phyloP scores from a whole-genome alignment of 2,329 filamentous ascomycete species.

The Scytalidium lignicola region DNA sequence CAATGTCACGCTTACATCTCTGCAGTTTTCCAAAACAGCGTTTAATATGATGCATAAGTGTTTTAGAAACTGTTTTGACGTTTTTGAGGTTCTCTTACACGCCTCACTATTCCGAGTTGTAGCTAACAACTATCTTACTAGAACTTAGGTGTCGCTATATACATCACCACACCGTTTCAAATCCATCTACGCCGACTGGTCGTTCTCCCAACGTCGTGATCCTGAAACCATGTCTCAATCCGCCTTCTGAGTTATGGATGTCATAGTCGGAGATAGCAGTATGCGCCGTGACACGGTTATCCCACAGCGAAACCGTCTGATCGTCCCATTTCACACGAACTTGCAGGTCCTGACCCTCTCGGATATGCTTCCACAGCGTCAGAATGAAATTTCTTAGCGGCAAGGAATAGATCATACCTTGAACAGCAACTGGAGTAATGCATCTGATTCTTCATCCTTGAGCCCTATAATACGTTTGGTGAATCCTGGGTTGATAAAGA shows the following conservation, averaged over 20 bases:
- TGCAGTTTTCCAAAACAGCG: too few relatives aligned
- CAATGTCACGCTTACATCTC: too few relatives aligned
- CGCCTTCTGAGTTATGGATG: conserved; percentile 34
- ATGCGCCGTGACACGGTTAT: conserved; percentile 51
- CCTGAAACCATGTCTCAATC: conserved; percentile 35
- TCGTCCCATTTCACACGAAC: conserved; percentile 69
- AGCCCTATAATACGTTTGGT: conserved; percentile 72
- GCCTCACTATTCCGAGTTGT: too few relatives aligned
- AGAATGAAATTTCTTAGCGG: conserved; percentile 25
- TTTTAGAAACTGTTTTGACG: too few relatives aligned
- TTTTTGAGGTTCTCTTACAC: too few relatives aligned
- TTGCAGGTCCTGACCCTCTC: conserved; percentile 66
- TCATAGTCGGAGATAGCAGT: conserved; percentile 41
- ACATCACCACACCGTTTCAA: conserved; percentile 32
- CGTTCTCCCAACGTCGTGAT: conserved; percentile 35
- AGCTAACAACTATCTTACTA: too few relatives aligned
- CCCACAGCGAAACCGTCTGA: conserved; percentile 75
- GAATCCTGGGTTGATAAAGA: conserved; percentile 75
- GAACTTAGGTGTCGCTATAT: too few relatives aligned
- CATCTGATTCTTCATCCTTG: conserved; percentile 81
- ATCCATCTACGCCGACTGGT: conserved; percentile 32
- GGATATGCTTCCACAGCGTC: conserved; percentile 65
- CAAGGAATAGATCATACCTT: conserved; percentile 17
- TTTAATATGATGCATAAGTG: too few relatives aligned
- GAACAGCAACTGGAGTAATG: conserved; percentile 69